Evolutionary conservation across 371 early-diverging fungal species (phyloP).

Genomic region (Mortierella sp.): DNA sequence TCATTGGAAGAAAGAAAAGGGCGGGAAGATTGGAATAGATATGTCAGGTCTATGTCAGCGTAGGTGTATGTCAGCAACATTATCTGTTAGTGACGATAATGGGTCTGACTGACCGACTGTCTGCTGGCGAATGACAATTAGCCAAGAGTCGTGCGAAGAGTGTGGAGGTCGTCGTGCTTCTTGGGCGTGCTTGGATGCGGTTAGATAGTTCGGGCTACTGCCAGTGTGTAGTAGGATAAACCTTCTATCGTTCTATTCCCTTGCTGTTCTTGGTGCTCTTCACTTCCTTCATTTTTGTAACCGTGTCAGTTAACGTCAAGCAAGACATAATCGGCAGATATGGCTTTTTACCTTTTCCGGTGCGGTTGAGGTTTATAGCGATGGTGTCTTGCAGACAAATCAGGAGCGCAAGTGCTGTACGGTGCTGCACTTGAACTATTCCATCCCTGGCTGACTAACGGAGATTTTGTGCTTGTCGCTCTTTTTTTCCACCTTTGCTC

Average conservation of each 20-base stretch:
- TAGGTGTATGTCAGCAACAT: neutral
- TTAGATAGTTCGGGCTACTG: neutral
- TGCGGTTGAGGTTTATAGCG: neutral
- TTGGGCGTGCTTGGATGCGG: neutral
- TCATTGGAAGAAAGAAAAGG: neutral
- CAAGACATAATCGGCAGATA: neutral
- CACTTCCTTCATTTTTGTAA: neutral
- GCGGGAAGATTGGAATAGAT: neutral
- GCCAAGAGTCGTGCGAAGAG: neutral
- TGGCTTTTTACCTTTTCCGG: neutral
- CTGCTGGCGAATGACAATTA: neutral
- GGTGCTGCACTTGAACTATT: slow-evolving; percentile 1
- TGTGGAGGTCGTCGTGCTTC: too few species aligned
- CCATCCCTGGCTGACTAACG: slow-evolving; percentile 3
- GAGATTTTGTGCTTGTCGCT: neutral
- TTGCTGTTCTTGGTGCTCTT: neutral
- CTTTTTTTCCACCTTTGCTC: neutral
- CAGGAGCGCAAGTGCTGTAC: neutral
- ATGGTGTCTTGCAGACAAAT: neutral
- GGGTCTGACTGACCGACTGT: neutral
- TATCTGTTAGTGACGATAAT: neutral
- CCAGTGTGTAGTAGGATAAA: slow-evolving; percentile 1
- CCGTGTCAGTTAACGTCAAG: neutral
- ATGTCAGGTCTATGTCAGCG: neutral
- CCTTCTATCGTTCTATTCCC: neutral